Evolutionary conservation across 345 rosid genomes (phyloP).

Genomic region (Toxicodendron radicans): DNA sequence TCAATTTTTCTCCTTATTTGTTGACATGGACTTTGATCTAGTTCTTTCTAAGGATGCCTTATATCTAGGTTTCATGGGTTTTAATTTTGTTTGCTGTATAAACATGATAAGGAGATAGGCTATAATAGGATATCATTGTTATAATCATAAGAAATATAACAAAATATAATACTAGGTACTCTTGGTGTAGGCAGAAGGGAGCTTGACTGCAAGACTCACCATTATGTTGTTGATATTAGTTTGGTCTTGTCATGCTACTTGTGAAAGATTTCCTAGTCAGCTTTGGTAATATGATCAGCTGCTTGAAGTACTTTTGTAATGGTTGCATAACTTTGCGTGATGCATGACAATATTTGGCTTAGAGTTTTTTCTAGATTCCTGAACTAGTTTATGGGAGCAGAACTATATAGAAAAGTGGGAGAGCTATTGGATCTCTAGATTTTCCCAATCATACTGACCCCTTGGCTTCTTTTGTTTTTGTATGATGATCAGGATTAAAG

Average conservation of each 20-base stretch:
- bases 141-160: not conserved
- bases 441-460: not conserved
- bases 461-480: not conserved
- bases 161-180: not conserved
- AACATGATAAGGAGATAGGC: not conserved
- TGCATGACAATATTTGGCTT: not conserved
- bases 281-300: not conserved
- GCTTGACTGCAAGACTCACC: no score
- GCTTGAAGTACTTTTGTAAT: not conserved
- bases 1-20: not conserved
- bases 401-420: not conserved
- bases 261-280: not conserved
- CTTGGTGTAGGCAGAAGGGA: no score
- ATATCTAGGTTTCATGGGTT: not conserved
- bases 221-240: not conserved
- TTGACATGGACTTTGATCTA: not conserved
- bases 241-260: not conserved
- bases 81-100: not conserved
- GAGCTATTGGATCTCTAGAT: not conserved
- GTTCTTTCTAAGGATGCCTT: not conserved
- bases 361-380: not conserved
- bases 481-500: constrained; percentile 1
- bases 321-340: not conserved
- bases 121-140: not conserved
- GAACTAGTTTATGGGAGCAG: not conserved